phyloP scores from a whole-genome alignment of 495 filamentous ascomycete genomes.

The Tricharina praecox region DNA sequence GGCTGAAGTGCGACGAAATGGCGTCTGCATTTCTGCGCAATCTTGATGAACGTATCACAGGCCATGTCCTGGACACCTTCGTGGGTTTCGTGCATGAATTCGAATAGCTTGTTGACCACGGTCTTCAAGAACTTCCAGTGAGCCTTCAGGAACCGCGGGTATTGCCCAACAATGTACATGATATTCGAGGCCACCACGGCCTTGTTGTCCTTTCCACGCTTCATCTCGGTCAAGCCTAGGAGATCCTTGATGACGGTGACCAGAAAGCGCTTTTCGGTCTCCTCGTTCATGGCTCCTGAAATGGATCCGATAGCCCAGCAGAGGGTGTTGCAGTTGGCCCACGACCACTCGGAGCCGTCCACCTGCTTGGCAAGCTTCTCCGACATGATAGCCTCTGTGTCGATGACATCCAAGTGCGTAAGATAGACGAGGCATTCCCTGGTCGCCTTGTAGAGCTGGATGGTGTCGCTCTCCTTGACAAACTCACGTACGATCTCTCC shows the following conservation, averaged over 20 bases:
- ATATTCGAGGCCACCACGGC: conserved; percentile 98
- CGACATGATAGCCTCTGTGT: conserved; percentile 97
- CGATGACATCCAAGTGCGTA: conserved; percentile 91
- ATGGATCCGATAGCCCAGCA: conserved; percentile 99
- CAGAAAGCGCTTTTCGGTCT: conserved; percentile 94
- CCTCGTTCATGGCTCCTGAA: conserved; percentile 96
- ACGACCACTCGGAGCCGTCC: conserved; percentile 91
- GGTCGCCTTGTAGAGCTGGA: conserved; percentile 98
- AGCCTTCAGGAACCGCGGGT: conserved; percentile 92
- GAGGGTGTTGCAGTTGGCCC: conserved; percentile 97
- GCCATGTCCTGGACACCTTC: conserved; percentile 99
- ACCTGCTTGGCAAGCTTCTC: conserved; percentile 92
- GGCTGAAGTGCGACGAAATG: conserved; percentile 95
- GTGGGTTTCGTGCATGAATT: conserved; percentile 99
- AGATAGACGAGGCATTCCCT: conserved; percentile 94
- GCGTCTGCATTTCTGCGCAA: conserved; percentile 89
- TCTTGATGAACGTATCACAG: conserved; percentile 99
- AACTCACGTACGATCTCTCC: conserved; percentile 98
- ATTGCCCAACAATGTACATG: conserved; percentile 99
- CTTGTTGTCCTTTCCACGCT: conserved; percentile 98
- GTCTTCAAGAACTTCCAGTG: conserved; percentile 99
- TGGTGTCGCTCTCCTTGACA: conserved; percentile 97
- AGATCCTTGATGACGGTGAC: conserved; percentile 98
- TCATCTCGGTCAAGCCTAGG: conserved; percentile 96
- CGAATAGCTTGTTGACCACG: conserved; percentile 97